Evolutionary conservation across 164 flowering plant species (phyloP).

Genomic region (Stephania japonica): DNA sequence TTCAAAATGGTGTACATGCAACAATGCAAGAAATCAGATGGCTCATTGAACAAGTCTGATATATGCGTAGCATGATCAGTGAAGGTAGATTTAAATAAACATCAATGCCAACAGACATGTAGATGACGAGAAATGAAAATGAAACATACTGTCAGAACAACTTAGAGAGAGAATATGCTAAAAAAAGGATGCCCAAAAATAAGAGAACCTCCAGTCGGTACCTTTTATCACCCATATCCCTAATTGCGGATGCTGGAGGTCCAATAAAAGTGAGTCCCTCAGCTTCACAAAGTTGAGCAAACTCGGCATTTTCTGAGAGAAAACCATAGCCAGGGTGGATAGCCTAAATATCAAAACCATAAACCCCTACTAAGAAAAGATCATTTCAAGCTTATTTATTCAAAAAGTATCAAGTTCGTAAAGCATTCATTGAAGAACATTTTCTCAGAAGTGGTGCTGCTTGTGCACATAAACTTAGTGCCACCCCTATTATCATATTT

Average conservation of each 20-base stretch:
- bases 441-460: background rate
- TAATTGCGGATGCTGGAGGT: conserved; percentile 92
- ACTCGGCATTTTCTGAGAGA: conserved; percentile 83
- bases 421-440: background rate
- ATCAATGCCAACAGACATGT: background rate
- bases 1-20: background rate
- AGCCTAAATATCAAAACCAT: conserved; percentile 52
- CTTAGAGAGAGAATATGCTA: background rate
- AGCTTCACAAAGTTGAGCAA: conserved; percentile 89
- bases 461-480: no score
- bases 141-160: conserved; percentile 2
- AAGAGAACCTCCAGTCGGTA: conserved; percentile 13
- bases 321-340: conserved; percentile 99
- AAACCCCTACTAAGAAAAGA: conserved; percentile 7
- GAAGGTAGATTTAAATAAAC: background rate
- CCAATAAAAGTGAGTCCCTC: conserved; percentile 83
- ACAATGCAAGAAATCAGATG: background rate
- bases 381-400: background rate
- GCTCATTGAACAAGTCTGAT: background rate
- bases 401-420: background rate
- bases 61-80: background rate
- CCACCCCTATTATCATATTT: no score
- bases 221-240: conserved; percentile 99
- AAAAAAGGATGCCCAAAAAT: background rate
- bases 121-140: background rate